A percentile compares a stretch with the other conserved stretches of the same genome.
Conservation (phyloP, 495 filamentous ascomycete species). For the Neurospora sp. region DNA sequence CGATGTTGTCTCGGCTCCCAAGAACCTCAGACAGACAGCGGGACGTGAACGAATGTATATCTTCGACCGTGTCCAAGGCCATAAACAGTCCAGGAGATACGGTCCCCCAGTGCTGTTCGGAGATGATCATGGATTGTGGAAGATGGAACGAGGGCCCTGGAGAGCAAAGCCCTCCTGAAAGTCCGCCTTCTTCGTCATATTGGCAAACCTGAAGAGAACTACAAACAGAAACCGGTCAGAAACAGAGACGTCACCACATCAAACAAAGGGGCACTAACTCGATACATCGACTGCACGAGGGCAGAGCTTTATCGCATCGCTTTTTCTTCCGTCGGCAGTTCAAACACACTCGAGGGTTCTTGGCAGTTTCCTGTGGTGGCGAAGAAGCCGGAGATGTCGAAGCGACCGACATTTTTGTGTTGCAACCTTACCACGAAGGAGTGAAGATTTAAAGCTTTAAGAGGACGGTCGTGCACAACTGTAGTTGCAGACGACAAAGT, state of each 20-base stretch:
- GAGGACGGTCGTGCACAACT: background rate
- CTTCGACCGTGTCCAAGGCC: conserved; percentile 16
- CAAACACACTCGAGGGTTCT: conserved; percentile 17
- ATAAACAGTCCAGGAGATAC: conserved; percentile 13
- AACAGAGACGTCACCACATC: background rate
- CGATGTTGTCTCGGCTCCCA: conserved; percentile 51
- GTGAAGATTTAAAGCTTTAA: background rate
- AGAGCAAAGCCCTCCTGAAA: conserved; percentile 1
- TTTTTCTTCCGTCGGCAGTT: conserved; percentile 20
- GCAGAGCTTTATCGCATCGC: conserved; percentile 18
- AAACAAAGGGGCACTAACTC: conserved; percentile 10
- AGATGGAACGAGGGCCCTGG: conserved; percentile 1
- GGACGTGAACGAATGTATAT: conserved; percentile 28
- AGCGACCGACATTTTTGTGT: conserved; percentile 14
- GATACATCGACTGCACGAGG: conserved; percentile 16
- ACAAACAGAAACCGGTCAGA: background rate
- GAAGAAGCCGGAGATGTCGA: conserved; percentile 14
- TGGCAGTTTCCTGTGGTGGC: conserved; percentile 6
- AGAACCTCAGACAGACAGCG: conserved; percentile 60
- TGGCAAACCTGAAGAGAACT: conserved; percentile 17
- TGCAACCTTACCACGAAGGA: background rate
- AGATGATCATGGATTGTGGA: conserved; percentile 6
- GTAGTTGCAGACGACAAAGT: background rate
- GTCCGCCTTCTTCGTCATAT: conserved; percentile 15
- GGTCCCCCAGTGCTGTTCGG: conserved; percentile 1